Evolutionary conservation across 2,329 filamentous ascomycete species (phyloP).

Genomic region (Exophiala spinifera): DNA sequence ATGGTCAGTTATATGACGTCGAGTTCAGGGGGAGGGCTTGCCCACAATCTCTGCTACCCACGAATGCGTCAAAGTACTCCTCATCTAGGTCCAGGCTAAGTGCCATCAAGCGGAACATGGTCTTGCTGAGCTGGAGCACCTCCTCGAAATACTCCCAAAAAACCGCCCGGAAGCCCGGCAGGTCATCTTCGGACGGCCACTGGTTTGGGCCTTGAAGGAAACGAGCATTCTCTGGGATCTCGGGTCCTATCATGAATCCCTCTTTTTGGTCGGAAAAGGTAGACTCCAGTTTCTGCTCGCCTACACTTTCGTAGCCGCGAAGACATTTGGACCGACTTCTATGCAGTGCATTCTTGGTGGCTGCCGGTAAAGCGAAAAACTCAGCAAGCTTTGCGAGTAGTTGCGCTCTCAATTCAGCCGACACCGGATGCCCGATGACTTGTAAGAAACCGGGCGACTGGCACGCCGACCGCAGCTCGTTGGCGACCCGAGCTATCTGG

Average conservation of each 20-base stretch:
- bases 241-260: slow-evolving; percentile 44
- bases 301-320: slow-evolving; percentile 5
- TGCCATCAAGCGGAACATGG: slow-evolving; percentile 53
- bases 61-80: slow-evolving; percentile 54
- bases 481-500: slow-evolving; percentile 72
- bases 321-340: slow-evolving; percentile 2
- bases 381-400: neutral
- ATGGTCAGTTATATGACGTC: slow-evolving; percentile 39
- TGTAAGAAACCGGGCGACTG: slow-evolving; percentile 2
- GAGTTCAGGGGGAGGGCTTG: slow-evolving; percentile 41
- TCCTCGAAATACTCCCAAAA: slow-evolving; percentile 47
- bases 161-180: slow-evolving; percentile 45
- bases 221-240: slow-evolving; percentile 37
- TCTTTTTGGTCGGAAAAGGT: slow-evolving; percentile 42
- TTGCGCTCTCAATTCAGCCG: neutral
- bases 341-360: neutral
- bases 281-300: slow-evolving; percentile 3
- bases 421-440: slow-evolving; percentile 1
- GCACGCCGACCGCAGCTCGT: slow-evolving; percentile 59
- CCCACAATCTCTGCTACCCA: slow-evolving; percentile 33
- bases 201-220: slow-evolving; percentile 20
- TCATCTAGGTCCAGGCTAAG: slow-evolving; percentile 54
- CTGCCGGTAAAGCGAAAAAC: neutral
- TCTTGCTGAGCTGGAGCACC: slow-evolving; percentile 50
- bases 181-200: slow-evolving; percentile 18